Evolutionary conservation across 345 rosid species (phyloP).

Genomic region (Sonneratia caseolaris): DNA sequence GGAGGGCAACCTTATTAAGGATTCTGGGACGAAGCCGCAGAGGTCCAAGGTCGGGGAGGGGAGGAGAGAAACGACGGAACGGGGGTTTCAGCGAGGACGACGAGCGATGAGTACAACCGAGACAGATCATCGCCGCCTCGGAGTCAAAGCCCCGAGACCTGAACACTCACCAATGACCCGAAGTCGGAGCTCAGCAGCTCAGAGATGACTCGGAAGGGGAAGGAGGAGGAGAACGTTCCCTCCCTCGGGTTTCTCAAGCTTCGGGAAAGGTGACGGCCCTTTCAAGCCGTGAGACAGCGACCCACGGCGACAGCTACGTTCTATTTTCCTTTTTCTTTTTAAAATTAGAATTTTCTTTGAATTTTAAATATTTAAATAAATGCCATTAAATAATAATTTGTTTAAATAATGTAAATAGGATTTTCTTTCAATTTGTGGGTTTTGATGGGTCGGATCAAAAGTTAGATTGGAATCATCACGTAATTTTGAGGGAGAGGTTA

Average conservation of each 20-base stretch:
- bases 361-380: too few relatives aligned
- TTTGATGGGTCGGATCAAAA: too few relatives aligned
- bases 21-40: not conserved
- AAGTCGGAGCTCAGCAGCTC: not conserved
- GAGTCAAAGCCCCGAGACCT: not conserved
- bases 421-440: too few relatives aligned
- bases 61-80: not conserved
- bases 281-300: not conserved
- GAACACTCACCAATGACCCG: not conserved
- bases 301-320: slow-evolving; percentile 3
- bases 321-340: not conserved
- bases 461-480: too few relatives aligned
- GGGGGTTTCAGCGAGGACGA: not conserved
- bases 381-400: too few relatives aligned
- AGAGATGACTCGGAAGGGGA: too few relatives aligned
- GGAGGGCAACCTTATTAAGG: not conserved
- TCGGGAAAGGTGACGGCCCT: not conserved
- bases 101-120: slow-evolving; percentile 4
- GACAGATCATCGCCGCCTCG: not conserved
- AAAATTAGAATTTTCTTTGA: not conserved
- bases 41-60: not conserved
- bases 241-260: not conserved
- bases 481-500: too few relatives aligned
- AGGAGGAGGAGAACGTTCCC: not conserved
- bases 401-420: too few relatives aligned